Percentiles rank a stretch among this genome's conserved stretches.
phyloP scores from a whole-genome alignment of 768 basidiomycete species.

The Harrya chromipes region DNA sequence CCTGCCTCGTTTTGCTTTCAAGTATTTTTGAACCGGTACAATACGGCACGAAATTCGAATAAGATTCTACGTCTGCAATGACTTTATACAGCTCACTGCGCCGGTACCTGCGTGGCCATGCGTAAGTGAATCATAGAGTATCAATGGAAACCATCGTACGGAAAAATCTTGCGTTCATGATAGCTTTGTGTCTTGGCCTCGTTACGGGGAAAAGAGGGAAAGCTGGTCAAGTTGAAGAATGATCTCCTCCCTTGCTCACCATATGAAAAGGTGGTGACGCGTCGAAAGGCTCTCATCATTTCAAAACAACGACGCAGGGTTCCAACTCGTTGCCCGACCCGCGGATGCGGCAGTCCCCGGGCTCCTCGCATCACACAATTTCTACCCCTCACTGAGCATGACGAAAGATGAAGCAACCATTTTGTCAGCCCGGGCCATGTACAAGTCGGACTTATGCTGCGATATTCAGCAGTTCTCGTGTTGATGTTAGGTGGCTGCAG shows the following conservation, averaged over 20 bases:
- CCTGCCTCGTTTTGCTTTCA: conserved; percentile 21
- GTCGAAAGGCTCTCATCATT: conserved; percentile 21
- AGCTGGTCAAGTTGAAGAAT: conserved; percentile 51
- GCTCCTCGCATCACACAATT: no score
- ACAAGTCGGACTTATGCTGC: background rate
- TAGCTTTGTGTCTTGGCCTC: conserved; percentile 55
- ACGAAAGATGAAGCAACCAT: no score
- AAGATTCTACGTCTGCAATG: conserved; percentile 85
- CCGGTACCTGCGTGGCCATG: conserved; percentile 55
- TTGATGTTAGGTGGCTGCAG: background rate
- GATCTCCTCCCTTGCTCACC: conserved; percentile 22
- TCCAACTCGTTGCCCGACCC: background rate
- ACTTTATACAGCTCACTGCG: conserved; percentile 77
- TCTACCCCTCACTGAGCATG: no score
- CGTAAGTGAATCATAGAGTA: conserved; percentile 6
- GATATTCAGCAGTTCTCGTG: background rate
- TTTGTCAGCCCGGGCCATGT: no score
- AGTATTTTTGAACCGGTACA: conserved; percentile 75
- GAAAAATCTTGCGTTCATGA: conserved; percentile 81
- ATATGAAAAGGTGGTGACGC: background rate
- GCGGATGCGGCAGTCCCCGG: no score
- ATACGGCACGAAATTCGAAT: conserved; percentile 85
- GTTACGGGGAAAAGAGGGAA: conserved; percentile 39
- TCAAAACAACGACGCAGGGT: background rate
- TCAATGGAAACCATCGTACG: conserved; percentile 53